Conservation (phyloP, 768 basidiomycete species). For the Rhodosporidiobolus sp. region DNA sequence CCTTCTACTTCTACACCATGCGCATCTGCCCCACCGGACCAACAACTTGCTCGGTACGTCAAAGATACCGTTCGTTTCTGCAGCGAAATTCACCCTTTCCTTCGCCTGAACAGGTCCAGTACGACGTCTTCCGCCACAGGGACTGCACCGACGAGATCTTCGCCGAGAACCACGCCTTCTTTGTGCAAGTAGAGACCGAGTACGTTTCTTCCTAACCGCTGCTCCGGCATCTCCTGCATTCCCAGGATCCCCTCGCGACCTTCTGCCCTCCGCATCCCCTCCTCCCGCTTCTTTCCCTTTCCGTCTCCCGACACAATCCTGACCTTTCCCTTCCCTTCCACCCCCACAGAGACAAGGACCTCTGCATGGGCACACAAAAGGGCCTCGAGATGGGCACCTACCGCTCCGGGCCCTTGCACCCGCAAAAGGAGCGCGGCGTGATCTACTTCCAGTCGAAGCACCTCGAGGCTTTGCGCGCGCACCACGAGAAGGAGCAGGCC, state of each 20-base stretch:
- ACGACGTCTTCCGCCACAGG: constrained; percentile 7
- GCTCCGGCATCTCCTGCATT: too few species aligned
- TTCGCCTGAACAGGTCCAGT: not conserved
- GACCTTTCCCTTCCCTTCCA: too few species aligned
- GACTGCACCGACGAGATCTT: constrained; percentile 5
- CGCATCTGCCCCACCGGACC: not conserved
- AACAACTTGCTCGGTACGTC: not conserved
- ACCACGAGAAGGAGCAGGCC: not conserved
- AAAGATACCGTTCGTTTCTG: too few species aligned
- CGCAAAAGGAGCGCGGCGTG: not conserved
- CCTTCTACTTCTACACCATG: not conserved
- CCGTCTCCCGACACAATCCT: too few species aligned
- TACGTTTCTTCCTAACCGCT: too few species aligned
- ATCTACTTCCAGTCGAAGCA: not conserved
- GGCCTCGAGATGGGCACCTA: not conserved
- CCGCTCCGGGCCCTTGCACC: not conserved
- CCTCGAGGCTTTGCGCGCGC: not conserved
- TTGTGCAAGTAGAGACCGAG: constrained; percentile 10
- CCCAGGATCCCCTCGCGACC: too few species aligned
- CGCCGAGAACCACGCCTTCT: not conserved
- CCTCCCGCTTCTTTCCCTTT: too few species aligned
- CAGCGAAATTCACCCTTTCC: not conserved
- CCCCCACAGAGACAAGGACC: not conserved
- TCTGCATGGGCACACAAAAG: not conserved
- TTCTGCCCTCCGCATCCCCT: too few species aligned